These are phyloP conservation scores for Clarireedia homoeocarpa DNA, from an alignment of 2,329 filamentous ascomycete genomes.

Conservation along the genomic window DNA sequence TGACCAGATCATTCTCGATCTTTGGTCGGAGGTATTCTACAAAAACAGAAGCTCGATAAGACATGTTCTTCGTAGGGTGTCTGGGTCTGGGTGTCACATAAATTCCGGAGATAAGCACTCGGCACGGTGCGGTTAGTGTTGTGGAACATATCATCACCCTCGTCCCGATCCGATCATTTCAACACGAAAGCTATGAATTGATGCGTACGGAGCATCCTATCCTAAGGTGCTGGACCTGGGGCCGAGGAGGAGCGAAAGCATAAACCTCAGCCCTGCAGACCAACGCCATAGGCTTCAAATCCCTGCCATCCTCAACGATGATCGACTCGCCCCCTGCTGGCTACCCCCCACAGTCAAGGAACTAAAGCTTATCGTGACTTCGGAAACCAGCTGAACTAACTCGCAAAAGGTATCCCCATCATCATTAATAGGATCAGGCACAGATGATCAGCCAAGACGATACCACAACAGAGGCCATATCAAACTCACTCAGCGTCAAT, in stretches of 20 bases:
- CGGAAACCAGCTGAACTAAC: background rate
- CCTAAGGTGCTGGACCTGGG: too few relatives aligned
- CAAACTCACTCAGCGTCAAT: background rate
- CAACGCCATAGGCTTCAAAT: too few relatives aligned
- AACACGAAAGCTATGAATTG: too few relatives aligned
- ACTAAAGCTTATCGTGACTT: conserved; percentile 7
- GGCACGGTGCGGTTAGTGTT: background rate
- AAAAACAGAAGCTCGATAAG: background rate
- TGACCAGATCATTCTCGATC: background rate
- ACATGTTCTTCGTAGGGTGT: background rate
- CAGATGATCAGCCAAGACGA: background rate
- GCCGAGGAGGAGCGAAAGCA: too few relatives aligned
- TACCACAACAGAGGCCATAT: background rate
- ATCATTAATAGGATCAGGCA: background rate
- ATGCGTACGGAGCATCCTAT: too few relatives aligned
- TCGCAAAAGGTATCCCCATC: background rate
- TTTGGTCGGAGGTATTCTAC: background rate
- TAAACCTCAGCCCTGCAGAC: too few relatives aligned
- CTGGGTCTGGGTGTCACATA: background rate
- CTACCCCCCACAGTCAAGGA: background rate
- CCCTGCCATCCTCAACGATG: background rate
- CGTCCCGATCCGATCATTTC: too few relatives aligned
- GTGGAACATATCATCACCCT: conserved; percentile 1
- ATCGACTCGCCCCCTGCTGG: conserved; percentile 1
- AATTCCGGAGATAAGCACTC: conserved; percentile 2